Percentiles rank a stretch among this genome's conserved stretches.
Evolutionary conservation across 768 basidiomycete species (phyloP).

Genomic region (Mycena vitilis): DNA sequence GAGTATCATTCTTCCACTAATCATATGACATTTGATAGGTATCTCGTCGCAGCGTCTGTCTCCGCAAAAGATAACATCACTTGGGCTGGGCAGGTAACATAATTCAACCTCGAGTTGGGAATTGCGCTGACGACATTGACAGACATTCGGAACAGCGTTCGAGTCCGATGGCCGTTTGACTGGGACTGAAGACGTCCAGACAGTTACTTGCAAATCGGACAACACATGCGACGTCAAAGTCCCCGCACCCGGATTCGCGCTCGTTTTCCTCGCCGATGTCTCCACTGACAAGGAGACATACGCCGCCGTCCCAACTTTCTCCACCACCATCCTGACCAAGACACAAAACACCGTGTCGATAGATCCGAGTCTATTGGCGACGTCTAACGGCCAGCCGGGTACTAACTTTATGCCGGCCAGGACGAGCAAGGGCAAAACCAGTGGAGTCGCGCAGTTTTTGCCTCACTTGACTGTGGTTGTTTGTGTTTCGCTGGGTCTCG

Average conservation of each 20-base stretch:
- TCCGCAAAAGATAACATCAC: conserved; percentile 67
- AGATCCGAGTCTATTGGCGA: conserved; percentile 26
- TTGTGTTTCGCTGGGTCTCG: conserved; percentile 16
- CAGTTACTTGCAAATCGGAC: conserved; percentile 68
- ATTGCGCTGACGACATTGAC: conserved; percentile 34
- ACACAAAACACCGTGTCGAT: conserved; percentile 27
- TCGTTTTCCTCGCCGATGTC: conserved; percentile 74
- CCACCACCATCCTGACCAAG: conserved; percentile 32
- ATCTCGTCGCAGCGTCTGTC: conserved; percentile 60
- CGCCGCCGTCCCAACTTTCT: conserved; percentile 22
- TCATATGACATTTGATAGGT: conserved; percentile 49
- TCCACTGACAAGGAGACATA: conserved; percentile 45
- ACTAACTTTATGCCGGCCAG: conserved; percentile 29
- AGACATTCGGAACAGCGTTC: conserved; percentile 71
- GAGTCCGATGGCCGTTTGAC: conserved; percentile 75
- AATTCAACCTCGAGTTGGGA: not conserved
- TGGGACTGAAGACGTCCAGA: conserved; percentile 66
- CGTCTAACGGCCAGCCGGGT: conserved; percentile 33
- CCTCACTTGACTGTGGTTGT: conserved; percentile 15
- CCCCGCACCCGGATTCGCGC: conserved; percentile 77
- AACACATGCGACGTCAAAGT: conserved; percentile 71
- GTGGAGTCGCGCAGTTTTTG: conserved; percentile 22
- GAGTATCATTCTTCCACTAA: not conserved
- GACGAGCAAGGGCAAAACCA: conserved; percentile 30
- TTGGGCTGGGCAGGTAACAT: conserved; percentile 68